Base-by-base conservation (phyloP, 2,329 filamentous ascomycete species). In the Fusarium anguioides region DNA sequence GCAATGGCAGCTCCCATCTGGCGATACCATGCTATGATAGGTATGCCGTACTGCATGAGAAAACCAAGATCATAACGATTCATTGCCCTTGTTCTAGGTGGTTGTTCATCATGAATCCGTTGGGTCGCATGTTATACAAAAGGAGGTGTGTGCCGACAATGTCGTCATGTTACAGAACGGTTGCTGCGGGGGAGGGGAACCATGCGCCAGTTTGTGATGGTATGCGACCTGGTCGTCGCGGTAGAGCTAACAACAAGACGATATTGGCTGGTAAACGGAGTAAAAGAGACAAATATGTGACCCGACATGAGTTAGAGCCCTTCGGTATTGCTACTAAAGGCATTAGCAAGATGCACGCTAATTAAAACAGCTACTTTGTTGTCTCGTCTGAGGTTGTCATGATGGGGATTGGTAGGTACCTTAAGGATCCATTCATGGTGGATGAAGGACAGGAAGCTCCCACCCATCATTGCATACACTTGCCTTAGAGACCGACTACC, bases 111-210 rank as follows among this genome's bases (percentile, higher is more conserved):
- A 27, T 24, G 44, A 24, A 42, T 24, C 17, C 23, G 23, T 27
- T 27, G 46, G 8, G 41, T 57, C 29, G 33, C 44, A 24, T 37
- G 27, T 45, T 53, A 33, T 41, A 46, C 33, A 54, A 49, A 35
- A 39, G 46, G 40, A 49, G 27, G 55, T 57, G 61, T 72, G 60
- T 37, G 44, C 64, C 58, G 67, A 64, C 60, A 64, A 72, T 72
- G 70, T 73, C 71, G 71, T 73, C 70, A 72, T 70, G 57, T 41
- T 33, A 69, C 66, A 66, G 64, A 60, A 27, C 39, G 49, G 51
- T 62, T 68, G 69, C 49, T 58, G 50, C 39, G 64, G 54, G 66
- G 51, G 63, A 59, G 54, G 56, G 57, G 42, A 63, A 70, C 59
- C 59, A 66, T 67, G 62, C 55, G 47, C 56, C 24, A 24, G 39